These are phyloP conservation scores for Carnegiea gigantea DNA, from an alignment of 179 eudicot genomes.

Conservation along the genomic window DNA sequence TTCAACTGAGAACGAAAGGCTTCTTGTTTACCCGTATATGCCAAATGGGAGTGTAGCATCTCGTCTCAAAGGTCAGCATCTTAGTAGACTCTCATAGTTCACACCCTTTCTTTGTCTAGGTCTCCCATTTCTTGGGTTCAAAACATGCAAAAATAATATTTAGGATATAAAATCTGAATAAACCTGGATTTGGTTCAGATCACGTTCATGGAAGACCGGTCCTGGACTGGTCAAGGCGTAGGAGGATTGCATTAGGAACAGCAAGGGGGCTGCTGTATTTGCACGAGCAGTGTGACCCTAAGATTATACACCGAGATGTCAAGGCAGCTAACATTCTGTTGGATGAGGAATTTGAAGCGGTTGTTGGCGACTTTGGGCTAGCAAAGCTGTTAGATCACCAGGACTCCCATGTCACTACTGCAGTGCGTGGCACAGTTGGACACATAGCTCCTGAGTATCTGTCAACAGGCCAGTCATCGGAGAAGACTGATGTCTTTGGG, in stretches of 20 bases:
- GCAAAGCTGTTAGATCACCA: conserved; percentile 83
- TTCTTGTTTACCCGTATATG: conserved; percentile 90
- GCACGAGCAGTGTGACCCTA: conserved; percentile 87
- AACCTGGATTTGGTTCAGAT: conserved; percentile 38
- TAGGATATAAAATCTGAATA: neutral
- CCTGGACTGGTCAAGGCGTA: conserved; percentile 72
- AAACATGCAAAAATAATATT: neutral
- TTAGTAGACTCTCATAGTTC: neutral
- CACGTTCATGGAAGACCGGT: conserved; percentile 59
- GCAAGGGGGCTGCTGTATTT: conserved; percentile 73
- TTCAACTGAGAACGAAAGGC: conserved; percentile 72
- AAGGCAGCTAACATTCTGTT: conserved; percentile 85
- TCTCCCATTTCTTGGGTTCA: too few relatives aligned
- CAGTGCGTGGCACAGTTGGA: conserved; percentile 92
- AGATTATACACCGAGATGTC: conserved; percentile 87
- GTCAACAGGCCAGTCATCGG: conserved; percentile 83
- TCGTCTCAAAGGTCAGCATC: conserved; percentile 61
- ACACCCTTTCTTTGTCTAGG: too few relatives aligned
- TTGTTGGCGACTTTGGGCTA: conserved; percentile 92
- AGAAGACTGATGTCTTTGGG: conserved; percentile 80
- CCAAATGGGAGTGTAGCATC: conserved; percentile 89
- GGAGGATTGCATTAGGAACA: conserved; percentile 67
- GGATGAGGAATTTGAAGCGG: conserved; percentile 79
- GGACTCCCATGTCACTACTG: conserved; percentile 88
- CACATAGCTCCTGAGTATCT: conserved; percentile 90